phyloP scores from a whole-genome alignment of 805 yeast species.

The Kuraishia capsulata region DNA sequence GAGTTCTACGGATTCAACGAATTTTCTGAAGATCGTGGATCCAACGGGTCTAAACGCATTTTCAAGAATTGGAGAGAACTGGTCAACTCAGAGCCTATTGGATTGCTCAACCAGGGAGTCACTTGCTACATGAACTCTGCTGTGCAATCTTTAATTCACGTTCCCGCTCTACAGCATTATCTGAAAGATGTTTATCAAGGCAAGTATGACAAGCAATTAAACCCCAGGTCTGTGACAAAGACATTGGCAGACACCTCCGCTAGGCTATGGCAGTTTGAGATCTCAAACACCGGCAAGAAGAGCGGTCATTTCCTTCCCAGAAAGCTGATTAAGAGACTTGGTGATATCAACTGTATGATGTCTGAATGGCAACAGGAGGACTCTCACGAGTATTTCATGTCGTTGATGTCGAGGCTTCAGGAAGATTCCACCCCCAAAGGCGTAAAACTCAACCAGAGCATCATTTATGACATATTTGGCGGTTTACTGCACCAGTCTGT shows the following conservation, averaged over 20 bases:
- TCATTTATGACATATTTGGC: slow-evolving; percentile 89
- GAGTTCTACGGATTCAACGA: slow-evolving; percentile 56
- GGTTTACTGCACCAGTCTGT: slow-evolving; percentile 82
- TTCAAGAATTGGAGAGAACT: slow-evolving; percentile 65
- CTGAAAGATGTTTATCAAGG: slow-evolving; percentile 54
- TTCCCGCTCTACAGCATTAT: slow-evolving; percentile 86
- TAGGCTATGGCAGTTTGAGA: slow-evolving; percentile 60
- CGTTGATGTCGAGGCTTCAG: slow-evolving; percentile 76
- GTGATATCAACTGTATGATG: slow-evolving; percentile 92
- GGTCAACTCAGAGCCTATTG: slow-evolving; percentile 40
- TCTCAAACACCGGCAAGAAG: slow-evolving; percentile 17
- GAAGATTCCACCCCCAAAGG: slow-evolving; percentile 92
- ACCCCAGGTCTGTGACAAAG: slow-evolving; percentile 51
- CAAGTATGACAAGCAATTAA: slow-evolving; percentile 35
- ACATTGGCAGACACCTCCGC: slow-evolving; percentile 59
- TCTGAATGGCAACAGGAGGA: slow-evolving; percentile 97
- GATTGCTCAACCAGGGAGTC: slow-evolving; percentile 85
- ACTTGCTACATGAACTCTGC: slow-evolving; percentile 97
- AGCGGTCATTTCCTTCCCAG: slow-evolving; percentile 54
- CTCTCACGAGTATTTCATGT: slow-evolving; percentile 95
- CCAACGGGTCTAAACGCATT: slow-evolving; percentile 49
- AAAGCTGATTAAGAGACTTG: slow-evolving; percentile 58
- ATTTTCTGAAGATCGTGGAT: slow-evolving; percentile 49
- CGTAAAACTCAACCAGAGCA: slow-evolving; percentile 68
- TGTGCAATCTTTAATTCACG: slow-evolving; percentile 80